These are phyloP conservation scores for Yamadazyma epiphylla DNA, from an alignment of 1,139 yeast genomes.

Conservation along the genomic window DNA sequence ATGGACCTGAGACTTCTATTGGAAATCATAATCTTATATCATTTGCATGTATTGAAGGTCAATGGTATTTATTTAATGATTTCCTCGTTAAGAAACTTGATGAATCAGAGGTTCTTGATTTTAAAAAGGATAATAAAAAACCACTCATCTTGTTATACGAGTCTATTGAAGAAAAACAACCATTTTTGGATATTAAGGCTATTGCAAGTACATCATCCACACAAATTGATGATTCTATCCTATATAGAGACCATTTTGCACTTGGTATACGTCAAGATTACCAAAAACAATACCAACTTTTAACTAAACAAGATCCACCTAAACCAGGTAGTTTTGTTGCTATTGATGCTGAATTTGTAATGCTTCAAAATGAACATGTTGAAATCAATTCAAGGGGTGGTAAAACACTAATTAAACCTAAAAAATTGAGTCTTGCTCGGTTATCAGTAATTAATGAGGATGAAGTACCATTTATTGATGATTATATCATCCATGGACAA, in stretches of 20 bases:
- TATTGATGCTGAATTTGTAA: slow-evolving; percentile 95
- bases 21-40: slow-evolving; percentile 60
- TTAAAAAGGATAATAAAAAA: slow-evolving; percentile 74
- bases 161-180: slow-evolving; percentile 25
- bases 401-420: slow-evolving; percentile 69
- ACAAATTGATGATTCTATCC: slow-evolving; percentile 53
- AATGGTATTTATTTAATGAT: slow-evolving; percentile 89
- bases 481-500: slow-evolving; percentile 74
- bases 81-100: slow-evolving; percentile 79
- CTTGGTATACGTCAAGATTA: slow-evolving; percentile 61
- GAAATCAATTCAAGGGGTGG: slow-evolving; percentile 71
- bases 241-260: slow-evolving; percentile 76
- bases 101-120: slow-evolving; percentile 68
- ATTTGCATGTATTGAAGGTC: slow-evolving; percentile 47
- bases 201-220: background rate
- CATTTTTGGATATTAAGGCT: slow-evolving; percentile 13
- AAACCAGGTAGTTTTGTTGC: slow-evolving; percentile 75
- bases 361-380: slow-evolving; percentile 71
- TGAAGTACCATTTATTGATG: slow-evolving; percentile 89
- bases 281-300: slow-evolving; percentile 58
- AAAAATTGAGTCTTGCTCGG: slow-evolving; percentile 76
- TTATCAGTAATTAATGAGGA: slow-evolving; percentile 71
- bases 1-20: slow-evolving; percentile 43
- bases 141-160: slow-evolving; percentile 75
- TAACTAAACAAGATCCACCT: slow-evolving; percentile 70